Evolutionary conservation across 2,329 filamentous ascomycete species (phyloP).

Genomic region (Botrytis pseudocinerea): DNA sequence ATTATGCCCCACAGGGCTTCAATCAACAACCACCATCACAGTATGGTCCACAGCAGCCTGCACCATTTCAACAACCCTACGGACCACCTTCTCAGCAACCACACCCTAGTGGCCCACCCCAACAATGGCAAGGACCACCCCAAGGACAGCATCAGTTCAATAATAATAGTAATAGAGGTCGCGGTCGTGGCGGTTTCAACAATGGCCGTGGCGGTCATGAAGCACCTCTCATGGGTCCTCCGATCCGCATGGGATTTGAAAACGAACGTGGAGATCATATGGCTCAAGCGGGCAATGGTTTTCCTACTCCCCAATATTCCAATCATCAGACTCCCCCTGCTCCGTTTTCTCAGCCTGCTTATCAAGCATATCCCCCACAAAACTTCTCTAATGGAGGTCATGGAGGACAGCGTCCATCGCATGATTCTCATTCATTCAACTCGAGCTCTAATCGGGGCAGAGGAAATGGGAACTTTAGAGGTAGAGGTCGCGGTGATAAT

Average conservation of each 20-base stretch:
- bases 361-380: conserved; percentile 46
- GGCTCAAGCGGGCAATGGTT: conserved; percentile 49
- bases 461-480: conserved; percentile 44
- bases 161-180: conserved; percentile 34
- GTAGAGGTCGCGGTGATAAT: conserved; percentile 44
- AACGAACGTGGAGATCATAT: conserved; percentile 46
- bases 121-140: conserved; percentile 42
- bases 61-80: conserved; percentile 42
- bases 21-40: conserved; percentile 38
- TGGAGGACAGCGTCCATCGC: conserved; percentile 39
- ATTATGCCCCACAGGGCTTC: conserved; percentile 59
- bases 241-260: conserved; percentile 57
- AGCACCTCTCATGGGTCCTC: conserved; percentile 53
- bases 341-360: conserved; percentile 39
- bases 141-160: conserved; percentile 47
- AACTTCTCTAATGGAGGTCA: conserved; percentile 37
- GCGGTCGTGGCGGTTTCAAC: conserved; percentile 42
- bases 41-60: conserved; percentile 42
- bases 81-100: conserved; percentile 39
- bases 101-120: conserved; percentile 41
- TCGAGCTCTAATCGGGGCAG: conserved; percentile 44
- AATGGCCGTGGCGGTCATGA: conserved; percentile 47
- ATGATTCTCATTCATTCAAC: conserved; percentile 43
- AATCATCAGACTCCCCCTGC: conserved; percentile 40
- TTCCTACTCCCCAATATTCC: conserved; percentile 42